These are phyloP conservation scores for Umbilicus rupestris DNA, from an alignment of 164 flowering plant genomes.

Conservation along the genomic window DNA sequence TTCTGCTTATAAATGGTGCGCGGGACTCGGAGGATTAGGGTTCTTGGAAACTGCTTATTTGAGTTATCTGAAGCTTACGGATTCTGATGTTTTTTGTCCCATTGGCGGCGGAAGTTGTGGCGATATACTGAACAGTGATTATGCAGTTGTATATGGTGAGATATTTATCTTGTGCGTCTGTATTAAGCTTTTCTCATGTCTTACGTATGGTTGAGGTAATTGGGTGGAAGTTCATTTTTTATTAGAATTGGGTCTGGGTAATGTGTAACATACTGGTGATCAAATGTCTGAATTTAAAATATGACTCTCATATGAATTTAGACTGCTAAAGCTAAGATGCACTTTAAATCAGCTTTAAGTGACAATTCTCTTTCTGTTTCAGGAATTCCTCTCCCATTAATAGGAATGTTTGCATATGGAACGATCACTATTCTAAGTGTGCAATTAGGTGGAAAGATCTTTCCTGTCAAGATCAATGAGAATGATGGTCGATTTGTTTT, in stretches of 20 bases:
- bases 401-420: slow-evolving; percentile 86
- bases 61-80: slow-evolving; percentile 68
- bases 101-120: slow-evolving; percentile 59
- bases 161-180: neutral
- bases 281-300: too few relatives aligned
- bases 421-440: slow-evolving; percentile 49
- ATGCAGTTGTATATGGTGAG: slow-evolving; percentile 70
- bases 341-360: too few relatives aligned
- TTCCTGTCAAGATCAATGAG: slow-evolving; percentile 42
- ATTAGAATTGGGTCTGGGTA: too few relatives aligned
- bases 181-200: neutral
- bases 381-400: slow-evolving; percentile 90
- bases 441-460: slow-evolving; percentile 37
- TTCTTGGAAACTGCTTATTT: slow-evolving; percentile 73
- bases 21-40: slow-evolving; percentile 67
- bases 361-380: slow-evolving; percentile 36
- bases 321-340: slow-evolving; percentile 18
- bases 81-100: slow-evolving; percentile 75
- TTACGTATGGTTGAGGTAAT: too few relatives aligned
- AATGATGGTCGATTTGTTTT: slow-evolving; percentile 48
- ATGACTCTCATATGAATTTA: neutral
- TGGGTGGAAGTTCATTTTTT: neutral
- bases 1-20: slow-evolving; percentile 56
- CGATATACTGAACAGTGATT: slow-evolving; percentile 78
- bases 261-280: too few relatives aligned